Conservation (phyloP, 2,329 filamentous ascomycete species). For the Leptographium procerum region DNA sequence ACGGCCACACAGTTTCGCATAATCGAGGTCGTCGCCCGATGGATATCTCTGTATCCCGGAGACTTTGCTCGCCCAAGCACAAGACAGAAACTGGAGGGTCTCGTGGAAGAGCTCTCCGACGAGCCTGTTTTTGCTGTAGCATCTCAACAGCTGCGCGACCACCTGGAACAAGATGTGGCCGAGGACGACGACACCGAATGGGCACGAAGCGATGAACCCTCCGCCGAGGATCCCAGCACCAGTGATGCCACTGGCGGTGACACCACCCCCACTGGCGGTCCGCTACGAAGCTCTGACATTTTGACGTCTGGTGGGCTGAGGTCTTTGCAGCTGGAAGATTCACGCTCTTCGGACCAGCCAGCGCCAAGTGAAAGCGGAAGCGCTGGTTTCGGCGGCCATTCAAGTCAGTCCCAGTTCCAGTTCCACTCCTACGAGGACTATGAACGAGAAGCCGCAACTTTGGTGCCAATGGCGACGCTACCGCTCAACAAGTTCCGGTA, state of each 20-base stretch:
- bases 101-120: slow-evolving; percentile 62
- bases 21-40: slow-evolving; percentile 74
- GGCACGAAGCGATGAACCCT: slow-evolving; percentile 67
- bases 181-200: slow-evolving; percentile 90
- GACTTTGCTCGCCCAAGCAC: slow-evolving; percentile 79
- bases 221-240: slow-evolving; percentile 7
- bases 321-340: slow-evolving; percentile 37
- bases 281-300: slow-evolving; percentile 5
- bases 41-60: slow-evolving; percentile 81
- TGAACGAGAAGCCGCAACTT: slow-evolving; percentile 60
- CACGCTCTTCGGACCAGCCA: slow-evolving; percentile 25
- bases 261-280: slow-evolving; percentile 7
- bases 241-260: slow-evolving; percentile 9
- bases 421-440: slow-evolving; percentile 67
- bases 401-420: slow-evolving; percentile 30
- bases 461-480: slow-evolving; percentile 58
- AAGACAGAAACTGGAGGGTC: slow-evolving; percentile 58
- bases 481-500: slow-evolving; percentile 77
- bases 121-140: slow-evolving; percentile 77
- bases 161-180: slow-evolving; percentile 57
- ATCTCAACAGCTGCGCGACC: slow-evolving; percentile 72
- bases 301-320: slow-evolving; percentile 32
- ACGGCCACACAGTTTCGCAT: slow-evolving; percentile 74
- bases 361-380: slow-evolving; percentile 24
- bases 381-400: neutral